Evolutionary conservation across 768 basidiomycete genomes (phyloP).

Genomic region (Phanerodontia chrysosporium): DNA sequence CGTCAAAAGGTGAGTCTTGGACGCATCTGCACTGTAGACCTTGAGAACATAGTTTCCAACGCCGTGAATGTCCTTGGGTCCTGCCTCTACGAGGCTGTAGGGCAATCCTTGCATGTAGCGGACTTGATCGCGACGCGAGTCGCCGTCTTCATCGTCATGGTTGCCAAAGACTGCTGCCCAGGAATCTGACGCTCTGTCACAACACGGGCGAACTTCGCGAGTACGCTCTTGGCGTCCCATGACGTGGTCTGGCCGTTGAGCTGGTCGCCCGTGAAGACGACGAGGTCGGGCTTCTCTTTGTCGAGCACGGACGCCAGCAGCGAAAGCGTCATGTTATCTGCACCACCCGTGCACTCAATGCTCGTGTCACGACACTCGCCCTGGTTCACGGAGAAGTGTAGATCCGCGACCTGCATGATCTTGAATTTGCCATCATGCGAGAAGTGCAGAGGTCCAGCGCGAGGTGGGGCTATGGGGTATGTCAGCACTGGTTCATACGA

Average conservation of each 20-base stretch:
- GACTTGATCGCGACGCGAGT: slow-evolving; percentile 60
- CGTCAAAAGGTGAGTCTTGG: slow-evolving; percentile 83
- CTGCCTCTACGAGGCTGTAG: slow-evolving; percentile 76
- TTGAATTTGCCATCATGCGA: slow-evolving; percentile 80
- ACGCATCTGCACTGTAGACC: slow-evolving; percentile 81
- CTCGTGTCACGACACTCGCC: slow-evolving; percentile 75
- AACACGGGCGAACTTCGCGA: slow-evolving; percentile 82
- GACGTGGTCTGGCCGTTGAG: slow-evolving; percentile 83
- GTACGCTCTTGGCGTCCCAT: slow-evolving; percentile 84
- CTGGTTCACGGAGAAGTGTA: slow-evolving; percentile 84
- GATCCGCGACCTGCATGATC: slow-evolving; percentile 86
- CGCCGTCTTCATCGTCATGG: slow-evolving; percentile 79
- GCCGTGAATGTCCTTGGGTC: slow-evolving; percentile 83
- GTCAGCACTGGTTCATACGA: too few relatives aligned
- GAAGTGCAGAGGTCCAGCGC: slow-evolving; percentile 79
- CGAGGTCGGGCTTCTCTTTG: slow-evolving; percentile 81
- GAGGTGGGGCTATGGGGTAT: slow-evolving; percentile 51
- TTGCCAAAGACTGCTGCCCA: slow-evolving; percentile 96
- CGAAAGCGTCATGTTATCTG: slow-evolving; percentile 76
- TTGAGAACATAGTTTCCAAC: slow-evolving; percentile 90
- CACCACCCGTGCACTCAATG: slow-evolving; percentile 45
- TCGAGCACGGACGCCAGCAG: slow-evolving; percentile 72
- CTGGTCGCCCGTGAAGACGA: slow-evolving; percentile 92
- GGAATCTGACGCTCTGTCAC: slow-evolving; percentile 76
- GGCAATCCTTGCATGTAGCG: slow-evolving; percentile 73